phyloP scores from a whole-genome alignment of 2,329 filamentous ascomycete species.

The Dryadomyces quercus-mongolicae region DNA sequence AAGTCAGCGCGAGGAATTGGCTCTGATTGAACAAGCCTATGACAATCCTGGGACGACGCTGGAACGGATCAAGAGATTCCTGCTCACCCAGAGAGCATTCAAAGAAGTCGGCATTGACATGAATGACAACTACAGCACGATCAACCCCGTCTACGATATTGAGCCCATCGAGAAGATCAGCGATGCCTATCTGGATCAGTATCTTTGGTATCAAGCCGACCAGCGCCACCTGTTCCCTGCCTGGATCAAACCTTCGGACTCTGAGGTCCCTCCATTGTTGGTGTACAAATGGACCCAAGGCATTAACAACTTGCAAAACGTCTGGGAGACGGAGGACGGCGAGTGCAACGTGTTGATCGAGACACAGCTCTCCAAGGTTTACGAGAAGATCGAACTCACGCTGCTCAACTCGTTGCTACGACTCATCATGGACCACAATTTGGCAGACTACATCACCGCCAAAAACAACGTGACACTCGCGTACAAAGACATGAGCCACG shows the following conservation, averaged over 20 bases:
- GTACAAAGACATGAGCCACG: slow-evolving; percentile 99
- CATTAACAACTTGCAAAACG: slow-evolving; percentile 92
- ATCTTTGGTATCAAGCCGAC: slow-evolving; percentile 98
- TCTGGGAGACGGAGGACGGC: slow-evolving; percentile 88
- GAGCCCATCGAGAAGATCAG: slow-evolving; percentile 99
- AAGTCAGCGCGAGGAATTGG: slow-evolving; percentile 91
- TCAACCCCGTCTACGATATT: slow-evolving; percentile 98
- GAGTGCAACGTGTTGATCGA: slow-evolving; percentile 99
- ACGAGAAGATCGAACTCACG: slow-evolving; percentile 97
- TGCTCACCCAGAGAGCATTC: slow-evolving; percentile 93
- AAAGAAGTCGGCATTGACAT: slow-evolving; percentile 99
- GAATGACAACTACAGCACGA: slow-evolving; percentile 99
- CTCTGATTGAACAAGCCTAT: slow-evolving; percentile 95
- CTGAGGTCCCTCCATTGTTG: slow-evolving; percentile 85
- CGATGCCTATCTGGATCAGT: slow-evolving; percentile 95
- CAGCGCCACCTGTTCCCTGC: slow-evolving; percentile 93
- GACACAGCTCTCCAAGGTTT: slow-evolving; percentile 96
- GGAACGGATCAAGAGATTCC: slow-evolving; percentile 92
- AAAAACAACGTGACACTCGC: slow-evolving; percentile 99
- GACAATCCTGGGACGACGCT: slow-evolving; percentile 94
- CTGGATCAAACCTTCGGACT: slow-evolving; percentile 99
- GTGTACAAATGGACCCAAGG: slow-evolving; percentile 99
- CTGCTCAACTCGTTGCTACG: slow-evolving; percentile 85
- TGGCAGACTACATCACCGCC: slow-evolving; percentile 96
- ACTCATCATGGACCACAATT: slow-evolving; percentile 97